Base-by-base conservation (phyloP, 306 rosid genomes). In the Vachellia collinsii region DNA sequence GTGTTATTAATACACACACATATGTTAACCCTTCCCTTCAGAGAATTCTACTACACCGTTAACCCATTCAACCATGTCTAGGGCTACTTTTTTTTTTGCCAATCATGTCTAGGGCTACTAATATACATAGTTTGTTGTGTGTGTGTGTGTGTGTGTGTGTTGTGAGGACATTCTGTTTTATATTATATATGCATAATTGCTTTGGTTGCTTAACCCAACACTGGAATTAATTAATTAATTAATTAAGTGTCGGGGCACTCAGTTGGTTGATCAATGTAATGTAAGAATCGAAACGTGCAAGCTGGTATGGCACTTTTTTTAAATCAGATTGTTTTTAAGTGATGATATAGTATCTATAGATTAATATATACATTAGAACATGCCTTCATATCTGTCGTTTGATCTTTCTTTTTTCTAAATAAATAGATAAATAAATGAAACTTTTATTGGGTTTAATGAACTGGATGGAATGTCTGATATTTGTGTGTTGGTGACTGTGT, bases 21-120 rank as follows among this genome's bases (percentile, higher is more conserved):
- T 5, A 29, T 12, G 65, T 78, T 46, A 44, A 71, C 43, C 23
- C 9, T n/a, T 38, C 22, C 23, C 14, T 76, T 80, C 42, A 80
- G 64, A 50, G 72, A 50, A 20, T 50, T 73, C 13, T 41, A n/a
- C 34, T n/a, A 4, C 67, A 70, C 46, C 70, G 34, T 29, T 29
- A 68, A 72, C 70, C 85, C 25, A 47, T 79, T 82, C 82, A 86
- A 56, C 29, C 63, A 8, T 20, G 63, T 79, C 50, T 83, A 83
- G 73, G 82, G 80, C 72, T 75, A 75, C 59, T 70, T n/a, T n/a
- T n/a, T n/a, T n/a, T n/a, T n/a, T n/a, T n/a, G n/a, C n/a, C 82
- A 86, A 56, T 12, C 63, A 8, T 20, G 63, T 79, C 50, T 83
- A 83, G 73, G 82, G 80, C 72, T 75, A 75, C 59, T 70, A 79